Conservation (phyloP, 257 asterid genomes). For the Solanum neorickii region DNA sequence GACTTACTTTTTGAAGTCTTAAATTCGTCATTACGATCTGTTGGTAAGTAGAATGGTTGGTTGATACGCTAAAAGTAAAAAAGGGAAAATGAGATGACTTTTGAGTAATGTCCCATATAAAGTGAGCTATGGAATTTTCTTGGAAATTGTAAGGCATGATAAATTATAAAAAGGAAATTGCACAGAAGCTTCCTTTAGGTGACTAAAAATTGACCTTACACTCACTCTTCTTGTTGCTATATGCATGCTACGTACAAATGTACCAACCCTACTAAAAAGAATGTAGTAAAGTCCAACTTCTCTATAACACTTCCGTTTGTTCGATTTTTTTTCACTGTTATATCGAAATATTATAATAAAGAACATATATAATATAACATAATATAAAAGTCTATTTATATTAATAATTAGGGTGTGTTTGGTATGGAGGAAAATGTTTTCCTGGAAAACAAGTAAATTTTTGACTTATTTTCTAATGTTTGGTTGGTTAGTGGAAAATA, state of each 20-base stretch:
- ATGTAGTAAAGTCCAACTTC: background rate
- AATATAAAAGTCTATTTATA: background rate
- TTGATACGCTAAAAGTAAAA: background rate
- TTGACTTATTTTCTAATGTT: too few relatives aligned
- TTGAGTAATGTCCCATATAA: background rate
- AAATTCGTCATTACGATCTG: too few relatives aligned
- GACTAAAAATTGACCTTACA: slow-evolving; percentile 1
- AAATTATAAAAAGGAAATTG: slow-evolving; percentile 14
- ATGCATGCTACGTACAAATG: background rate
- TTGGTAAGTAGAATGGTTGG: background rate
- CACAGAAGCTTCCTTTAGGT: slow-evolving; percentile 23
- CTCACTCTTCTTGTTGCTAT: background rate
- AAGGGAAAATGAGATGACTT: background rate
- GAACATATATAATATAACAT: background rate
- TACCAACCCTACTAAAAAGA: background rate
- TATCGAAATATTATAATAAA: background rate
- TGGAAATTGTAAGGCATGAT: slow-evolving; percentile 5
- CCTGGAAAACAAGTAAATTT: too few relatives aligned
- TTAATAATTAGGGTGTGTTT: background rate
- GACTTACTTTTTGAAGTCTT: background rate
- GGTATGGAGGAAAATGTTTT: too few relatives aligned
- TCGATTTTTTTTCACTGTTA: too few relatives aligned
- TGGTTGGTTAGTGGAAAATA: too few relatives aligned
- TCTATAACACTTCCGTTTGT: background rate
- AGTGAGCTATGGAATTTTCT: background rate